Evolutionary conservation across 257 asterid genomes (phyloP), one percentile per base, ranked within the genome.

Genomic region (Capsicum baccatum): DNA sequence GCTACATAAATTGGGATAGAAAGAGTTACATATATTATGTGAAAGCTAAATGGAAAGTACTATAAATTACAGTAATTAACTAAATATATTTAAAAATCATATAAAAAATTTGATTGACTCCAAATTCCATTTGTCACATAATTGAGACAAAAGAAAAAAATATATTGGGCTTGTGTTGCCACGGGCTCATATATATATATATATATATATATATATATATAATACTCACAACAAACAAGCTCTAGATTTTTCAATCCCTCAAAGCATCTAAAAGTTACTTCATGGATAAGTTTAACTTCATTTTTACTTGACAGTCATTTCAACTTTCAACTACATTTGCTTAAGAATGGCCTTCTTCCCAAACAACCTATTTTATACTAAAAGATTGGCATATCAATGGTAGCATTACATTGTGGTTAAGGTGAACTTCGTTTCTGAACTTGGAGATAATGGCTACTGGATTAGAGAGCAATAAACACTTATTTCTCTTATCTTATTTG

Each of bases 311-410:
- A 42, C 52, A 39, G 15, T 39, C 9, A 13, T 17, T 68, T 70
- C 52, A 70, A 70, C 55, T 17, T 68, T 70, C 52, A 70, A 70
- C 55, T 42, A 70, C 42, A 14, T 42, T 70, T 70, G 33, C 79
- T 42, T 70, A 70, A 42, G 56, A 70, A 70, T 42, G 16, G 9
- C 4, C 79, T 70, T 70, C 26, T 70, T 9, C 35, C 15, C 79
- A 42, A 14, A 42, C 79, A 33, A 70, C 56, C 42, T 70, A 42
- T 16, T 63, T 42, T 42, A 47, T 8, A 70, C 71, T 70, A 16
- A 70, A 70, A 16, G 56, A 70, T 14, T 42, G 16, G 35, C 42
- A 47, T 55, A 70, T 42, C 52, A 8, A 9, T 70, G 42, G 56
- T 70, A 70, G 15, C 79, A 39, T 42, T 42, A 42, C 54, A 42